Evolutionary conservation across 768 basidiomycete species (phyloP), one percentile per base, ranked within the genome.

Genomic region (Naganishia friedmannii): DNA sequence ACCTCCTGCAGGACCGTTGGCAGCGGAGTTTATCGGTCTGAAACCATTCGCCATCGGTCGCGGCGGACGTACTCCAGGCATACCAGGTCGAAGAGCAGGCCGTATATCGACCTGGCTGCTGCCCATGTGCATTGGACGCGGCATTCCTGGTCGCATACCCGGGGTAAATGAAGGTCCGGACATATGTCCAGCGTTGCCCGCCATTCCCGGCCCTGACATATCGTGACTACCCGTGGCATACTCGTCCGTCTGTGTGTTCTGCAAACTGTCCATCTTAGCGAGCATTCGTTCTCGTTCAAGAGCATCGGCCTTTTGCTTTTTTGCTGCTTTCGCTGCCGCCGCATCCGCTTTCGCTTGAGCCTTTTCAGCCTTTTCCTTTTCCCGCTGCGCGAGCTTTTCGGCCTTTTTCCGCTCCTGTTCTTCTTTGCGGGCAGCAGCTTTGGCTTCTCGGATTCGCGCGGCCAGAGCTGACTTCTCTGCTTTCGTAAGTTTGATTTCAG

Each of bases 301-400:
- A 31, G 68, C 68, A 29, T 57, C 68, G 3, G 67, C 29, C 17
- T 65, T 60, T 19, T 53, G 69, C 60, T 70, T 65, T 26, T 58
- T 70, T 37, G 71, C 74, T 17, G 72, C 73, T 32, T 67, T 60
- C 3, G 73, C 72, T n/a, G 69, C 75, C 37, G 21, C 60, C 28
- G 68, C 67, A n/a, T 65, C 76, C n/a, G 58, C 63, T 26, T 73
- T 78, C 34, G 60, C 74, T 17, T 70, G 71, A 10, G 68, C 74
- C 73, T 75, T 74, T 45, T 65, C 60, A 39, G 72, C 69, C 58
- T 63, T 65, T 34, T 51, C 69, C 53, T 53, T 63, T 39, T 54
- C 69, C 60, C 53, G 65, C 34, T 63, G 60, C 21, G 60, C 60
- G 23, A 63, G 42, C 26, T 45, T 63, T 17, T 63, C 60, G 9